phyloP scores from a whole-genome alignment of 2,329 filamentous ascomycete species.

The Tolypocladium inflatum region DNA sequence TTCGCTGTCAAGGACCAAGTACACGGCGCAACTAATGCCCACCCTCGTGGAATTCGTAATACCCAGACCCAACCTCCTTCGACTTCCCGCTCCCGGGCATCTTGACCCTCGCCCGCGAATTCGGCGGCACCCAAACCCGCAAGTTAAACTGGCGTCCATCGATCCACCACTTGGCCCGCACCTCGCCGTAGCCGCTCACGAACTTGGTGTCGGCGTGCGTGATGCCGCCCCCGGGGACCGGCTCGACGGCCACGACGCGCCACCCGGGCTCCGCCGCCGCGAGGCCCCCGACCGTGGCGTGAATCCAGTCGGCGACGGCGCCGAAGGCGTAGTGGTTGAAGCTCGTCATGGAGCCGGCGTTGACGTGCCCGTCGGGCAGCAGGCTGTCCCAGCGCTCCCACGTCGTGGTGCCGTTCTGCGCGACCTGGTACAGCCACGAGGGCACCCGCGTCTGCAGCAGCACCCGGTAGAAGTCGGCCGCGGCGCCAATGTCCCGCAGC shows the following conservation, averaged over 20 bases:
- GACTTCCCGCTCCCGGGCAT: not conserved
- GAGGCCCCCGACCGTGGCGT: not conserved
- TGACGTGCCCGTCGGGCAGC: not conserved
- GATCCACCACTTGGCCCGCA: not conserved
- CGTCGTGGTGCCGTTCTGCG: not conserved
- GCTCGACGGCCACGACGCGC: not conserved
- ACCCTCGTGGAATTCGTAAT: not conserved
- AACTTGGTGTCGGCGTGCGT: not conserved
- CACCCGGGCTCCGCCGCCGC: not conserved
- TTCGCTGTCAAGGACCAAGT: too few species aligned
- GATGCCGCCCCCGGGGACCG: not conserved
- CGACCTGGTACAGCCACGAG: not conserved
- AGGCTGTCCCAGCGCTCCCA: not conserved
- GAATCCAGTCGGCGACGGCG: not conserved
- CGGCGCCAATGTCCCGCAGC: constrained; percentile 8
- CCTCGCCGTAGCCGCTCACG: not conserved
- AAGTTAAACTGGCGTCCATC: not conserved
- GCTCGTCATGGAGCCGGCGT: not conserved
- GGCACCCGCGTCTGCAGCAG: not conserved
- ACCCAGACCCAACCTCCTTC: not conserved
- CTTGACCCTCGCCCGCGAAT: not conserved
- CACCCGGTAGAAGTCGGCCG: not conserved
- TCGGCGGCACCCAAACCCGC: not conserved
- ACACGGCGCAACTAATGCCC: not conserved
- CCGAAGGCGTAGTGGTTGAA: not conserved